phyloP scores from a whole-genome alignment of 495 filamentous ascomycete genomes.

The Rusavskia elegans region DNA sequence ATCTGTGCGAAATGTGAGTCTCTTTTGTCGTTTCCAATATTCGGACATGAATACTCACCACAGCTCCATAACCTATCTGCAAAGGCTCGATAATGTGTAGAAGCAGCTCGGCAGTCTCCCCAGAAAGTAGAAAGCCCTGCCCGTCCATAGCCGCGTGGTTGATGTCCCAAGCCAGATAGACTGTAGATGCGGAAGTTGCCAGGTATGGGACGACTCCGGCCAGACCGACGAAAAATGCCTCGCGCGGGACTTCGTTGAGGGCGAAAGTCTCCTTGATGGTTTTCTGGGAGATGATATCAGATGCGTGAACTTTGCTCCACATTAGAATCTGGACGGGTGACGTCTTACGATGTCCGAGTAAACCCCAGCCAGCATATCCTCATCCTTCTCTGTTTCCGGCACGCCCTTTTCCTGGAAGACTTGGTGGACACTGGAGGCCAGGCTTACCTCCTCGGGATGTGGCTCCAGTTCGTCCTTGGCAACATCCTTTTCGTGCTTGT shows the following conservation, averaged over 20 bases:
- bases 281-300: constrained; percentile 31
- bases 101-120: constrained; percentile 54
- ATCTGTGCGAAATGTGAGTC: constrained; percentile 33
- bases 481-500: constrained; percentile 32
- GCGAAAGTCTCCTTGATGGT: constrained; percentile 80
- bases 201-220: constrained; percentile 85
- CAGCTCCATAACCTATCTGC: constrained; percentile 85
- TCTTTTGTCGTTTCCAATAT: not conserved
- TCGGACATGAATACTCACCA: constrained; percentile 38
- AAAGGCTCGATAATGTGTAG: constrained; percentile 75
- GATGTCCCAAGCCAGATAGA: constrained; percentile 71
- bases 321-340: not conserved
- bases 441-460: constrained; percentile 40
- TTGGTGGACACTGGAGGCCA: constrained; percentile 37
- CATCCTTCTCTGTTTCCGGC: constrained; percentile 22
- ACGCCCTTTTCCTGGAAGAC: constrained; percentile 31
- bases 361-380: constrained; percentile 53
- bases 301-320: not conserved
- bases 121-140: constrained; percentile 46
- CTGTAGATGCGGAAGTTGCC: constrained; percentile 72
- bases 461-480: constrained; percentile 33
- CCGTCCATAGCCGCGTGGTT: constrained; percentile 45
- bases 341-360: constrained; percentile 56
- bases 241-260: constrained; percentile 57
- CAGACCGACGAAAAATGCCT: constrained; percentile 68